phyloP scores from a whole-genome alignment of 75 land plant genomes.

The Sequoia sempervirens region DNA sequence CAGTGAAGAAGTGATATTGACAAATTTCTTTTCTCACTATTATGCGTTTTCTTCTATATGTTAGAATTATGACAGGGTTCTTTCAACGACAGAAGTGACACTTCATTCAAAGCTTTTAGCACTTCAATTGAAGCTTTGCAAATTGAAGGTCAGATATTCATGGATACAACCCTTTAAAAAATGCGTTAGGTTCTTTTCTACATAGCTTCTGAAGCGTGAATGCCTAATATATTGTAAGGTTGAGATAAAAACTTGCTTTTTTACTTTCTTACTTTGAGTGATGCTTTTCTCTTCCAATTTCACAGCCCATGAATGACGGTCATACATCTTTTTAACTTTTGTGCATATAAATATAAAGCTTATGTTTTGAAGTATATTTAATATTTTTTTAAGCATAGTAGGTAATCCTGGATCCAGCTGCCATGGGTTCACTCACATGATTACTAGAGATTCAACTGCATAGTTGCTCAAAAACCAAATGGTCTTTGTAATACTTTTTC shows the following conservation, averaged over 20 bases:
- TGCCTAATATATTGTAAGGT: neutral
- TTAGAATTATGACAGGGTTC: conserved; percentile 73
- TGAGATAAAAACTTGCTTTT: neutral
- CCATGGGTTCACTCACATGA: neutral
- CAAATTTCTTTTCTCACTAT: neutral
- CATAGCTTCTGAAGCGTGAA: neutral
- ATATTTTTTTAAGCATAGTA: too few species aligned
- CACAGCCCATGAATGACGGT: neutral
- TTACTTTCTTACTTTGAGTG: neutral
- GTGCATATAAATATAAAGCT: neutral
- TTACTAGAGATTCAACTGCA: neutral
- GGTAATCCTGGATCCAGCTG: neutral
- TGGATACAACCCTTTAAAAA: neutral
- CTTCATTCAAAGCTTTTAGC: conserved; percentile 58
- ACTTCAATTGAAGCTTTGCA: conserved; percentile 60
- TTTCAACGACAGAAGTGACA: conserved; percentile 46
- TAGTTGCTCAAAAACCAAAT: neutral
- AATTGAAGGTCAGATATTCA: conserved; percentile 52
- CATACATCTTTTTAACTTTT: neutral
- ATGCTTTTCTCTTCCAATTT: neutral
- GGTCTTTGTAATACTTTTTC: neutral
- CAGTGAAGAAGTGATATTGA: neutral
- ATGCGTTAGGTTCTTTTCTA: neutral
- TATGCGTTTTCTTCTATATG: neutral
- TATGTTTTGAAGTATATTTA: neutral